These are phyloP conservation scores for Solanum okadae DNA, from an alignment of 257 asterid genomes.

Conservation along the genomic window DNA sequence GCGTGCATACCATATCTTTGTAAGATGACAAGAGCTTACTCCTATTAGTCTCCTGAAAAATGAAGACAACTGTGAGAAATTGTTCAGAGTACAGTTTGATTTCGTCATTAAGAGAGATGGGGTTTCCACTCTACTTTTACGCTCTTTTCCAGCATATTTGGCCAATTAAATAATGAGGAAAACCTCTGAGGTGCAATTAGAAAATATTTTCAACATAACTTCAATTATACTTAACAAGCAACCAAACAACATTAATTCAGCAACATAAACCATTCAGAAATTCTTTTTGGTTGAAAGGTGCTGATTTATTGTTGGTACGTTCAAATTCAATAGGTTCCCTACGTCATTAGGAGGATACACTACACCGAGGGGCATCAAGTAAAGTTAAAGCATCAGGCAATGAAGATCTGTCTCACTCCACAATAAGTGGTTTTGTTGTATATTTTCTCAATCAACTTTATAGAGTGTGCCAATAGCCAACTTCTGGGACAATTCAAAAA, in stretches of 20 bases:
- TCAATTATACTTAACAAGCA: not conserved
- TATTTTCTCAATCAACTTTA: not conserved
- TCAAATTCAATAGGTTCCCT: not conserved
- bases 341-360: not conserved
- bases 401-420: not conserved
- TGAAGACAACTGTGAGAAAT: not conserved
- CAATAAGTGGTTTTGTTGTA: not conserved
- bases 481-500: not conserved
- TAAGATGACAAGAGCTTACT: conserved; percentile 47
- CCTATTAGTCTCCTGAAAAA: conserved; percentile 42
- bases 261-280: not conserved
- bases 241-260: not conserved
- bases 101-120: not conserved
- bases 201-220: not conserved
- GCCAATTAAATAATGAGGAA: not conserved
- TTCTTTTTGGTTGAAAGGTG: not conserved
- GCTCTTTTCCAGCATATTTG: not conserved
- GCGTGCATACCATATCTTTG: conserved; percentile 51
- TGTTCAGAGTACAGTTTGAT: not conserved
- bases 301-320: not conserved
- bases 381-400: not conserved
- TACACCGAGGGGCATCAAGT: not conserved
- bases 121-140: not conserved
- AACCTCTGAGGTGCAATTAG: not conserved
- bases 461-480: not conserved